Percentiles rank a stretch among this genome's conserved stretches.
These are phyloP conservation scores for bread wheat (Triticum aestivum) DNA, from an alignment of 176 grass and related monocot species.

Conservation along the genomic window IWGSC_CS_RefSeq_v2.1 NC_057803.1:628856710-628857209, in stretches of 20 bases:
- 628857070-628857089: neutral
- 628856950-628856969: no score
- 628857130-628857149: no score
- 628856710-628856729: neutral
- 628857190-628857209: neutral
- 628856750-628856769: neutral
- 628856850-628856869: no score
- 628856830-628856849: no score
- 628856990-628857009: neutral
- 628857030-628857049: neutral
- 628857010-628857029: neutral
- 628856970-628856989: no score
- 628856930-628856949: neutral
- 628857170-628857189: neutral
- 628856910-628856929: neutral
- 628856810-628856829: no score
- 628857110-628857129: neutral
- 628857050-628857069: neutral
- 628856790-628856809: neutral
- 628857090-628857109: neutral
- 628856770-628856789: neutral
- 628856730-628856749: neutral
- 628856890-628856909: no score
- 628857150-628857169: neutral
- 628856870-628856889: no score